Evolutionary conservation across 352 stramenopile genomes (phyloP).

Genomic region (Phytophthora tubulina): DNA sequence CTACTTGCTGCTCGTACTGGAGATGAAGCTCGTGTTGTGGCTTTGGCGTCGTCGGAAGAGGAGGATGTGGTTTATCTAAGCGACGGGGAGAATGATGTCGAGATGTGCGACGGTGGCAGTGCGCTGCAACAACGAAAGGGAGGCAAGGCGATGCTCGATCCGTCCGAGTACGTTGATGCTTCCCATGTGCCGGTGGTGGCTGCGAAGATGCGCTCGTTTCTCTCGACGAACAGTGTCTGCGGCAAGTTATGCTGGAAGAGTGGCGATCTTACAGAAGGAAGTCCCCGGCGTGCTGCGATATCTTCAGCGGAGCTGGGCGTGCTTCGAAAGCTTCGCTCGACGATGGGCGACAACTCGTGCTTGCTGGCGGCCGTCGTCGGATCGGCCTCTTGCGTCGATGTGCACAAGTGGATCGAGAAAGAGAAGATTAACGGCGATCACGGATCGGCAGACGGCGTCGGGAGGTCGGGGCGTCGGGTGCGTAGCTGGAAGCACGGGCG

Average conservation of each 20-base stretch:
- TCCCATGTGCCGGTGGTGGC: constrained; percentile 54
- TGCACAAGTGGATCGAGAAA: constrained; percentile 55
- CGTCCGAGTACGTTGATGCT: constrained; percentile 68
- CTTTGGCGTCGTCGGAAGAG: constrained; percentile 10
- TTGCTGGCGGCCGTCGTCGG: constrained; percentile 65
- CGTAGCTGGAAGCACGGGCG: constrained; percentile 57
- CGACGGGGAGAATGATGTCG: neutral
- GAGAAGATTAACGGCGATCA: constrained; percentile 38
- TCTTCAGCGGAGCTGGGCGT: constrained; percentile 52
- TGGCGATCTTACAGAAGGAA: neutral
- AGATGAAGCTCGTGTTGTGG: neutral
- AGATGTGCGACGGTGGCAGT: neutral
- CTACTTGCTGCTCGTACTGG: constrained; percentile 13
- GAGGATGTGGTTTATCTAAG: constrained; percentile 25
- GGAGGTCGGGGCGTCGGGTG: constrained; percentile 26
- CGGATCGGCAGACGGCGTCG: constrained; percentile 37
- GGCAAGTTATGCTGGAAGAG: constrained; percentile 52
- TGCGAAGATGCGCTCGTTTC: constrained; percentile 55
- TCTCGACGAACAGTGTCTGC: constrained; percentile 38
- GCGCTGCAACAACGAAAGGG: constrained; percentile 14
- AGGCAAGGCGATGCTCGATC: constrained; percentile 21
- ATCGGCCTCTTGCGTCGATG: constrained; percentile 50
- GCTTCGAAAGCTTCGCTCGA: constrained; percentile 63
- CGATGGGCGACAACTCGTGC: constrained; percentile 72
- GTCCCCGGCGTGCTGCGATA: neutral